Evolutionary conservation across 768 basidiomycete species (phyloP), one percentile per base, ranked within the genome.

Genomic region (Phanerodontia chrysosporium): DNA sequence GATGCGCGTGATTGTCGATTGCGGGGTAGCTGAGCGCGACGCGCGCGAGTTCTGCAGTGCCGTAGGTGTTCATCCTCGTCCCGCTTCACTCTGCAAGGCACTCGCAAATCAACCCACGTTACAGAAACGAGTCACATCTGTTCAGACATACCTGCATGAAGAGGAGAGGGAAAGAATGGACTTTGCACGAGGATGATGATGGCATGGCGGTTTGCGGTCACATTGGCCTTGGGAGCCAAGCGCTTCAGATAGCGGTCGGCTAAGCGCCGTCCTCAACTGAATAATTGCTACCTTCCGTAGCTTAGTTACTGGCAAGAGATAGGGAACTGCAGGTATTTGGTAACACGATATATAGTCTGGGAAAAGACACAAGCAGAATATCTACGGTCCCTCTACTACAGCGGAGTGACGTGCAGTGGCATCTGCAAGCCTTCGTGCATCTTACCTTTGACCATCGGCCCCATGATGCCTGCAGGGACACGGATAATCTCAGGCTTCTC

Each of bases 1-100:
- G 85, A 66, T 92, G 90, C 0, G 89, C 86, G 66, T 92, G 90
- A 68, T 91, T 90, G 73, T 92, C 89, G 67, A 89, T 87, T 0
- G 82, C 83, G 21, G 85, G 86, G 51, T 75, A 79, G 25, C 45
- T 53, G n/a, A 62, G 49, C 2, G 61, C 59, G 29, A 61, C 57
- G 22, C 48, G 30, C 3, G 59, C 59, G 35, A 63, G 59, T 16
- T 59, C 28, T 21, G 53, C 29, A 5, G 52, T 53, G 32, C 52
- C 52, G 36, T 53, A 53, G 35, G 30, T 53, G 52, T 53, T 53
- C 52, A 53, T 53, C 39, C 39, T 7, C 39, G 39, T 42, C 18
- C 10, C 18, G 14, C 32, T n/a, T 42, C 8, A 42, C 4, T 42
- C 39, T 42, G 39, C 4, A 18, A 42, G 4, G 8, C 16, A 4